Percentiles rank a stretch among this genome's conserved stretches.
phyloP scores from a whole-genome alignment of 495 filamentous ascomycete species.

The Podospora pseudoanserina region DNA sequence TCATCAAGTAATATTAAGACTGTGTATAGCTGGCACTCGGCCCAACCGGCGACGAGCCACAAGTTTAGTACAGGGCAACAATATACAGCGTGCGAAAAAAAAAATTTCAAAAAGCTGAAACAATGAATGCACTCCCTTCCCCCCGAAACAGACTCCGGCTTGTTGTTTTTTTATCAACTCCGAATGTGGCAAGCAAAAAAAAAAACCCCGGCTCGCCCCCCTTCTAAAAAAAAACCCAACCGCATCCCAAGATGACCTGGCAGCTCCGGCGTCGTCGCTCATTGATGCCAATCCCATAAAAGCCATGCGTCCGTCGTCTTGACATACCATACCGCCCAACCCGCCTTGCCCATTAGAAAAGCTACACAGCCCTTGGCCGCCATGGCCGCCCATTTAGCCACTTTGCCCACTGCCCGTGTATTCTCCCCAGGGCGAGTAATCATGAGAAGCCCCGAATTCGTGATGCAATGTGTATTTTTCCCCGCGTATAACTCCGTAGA shows the following conservation, averaged over 20 bases:
- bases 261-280: conserved; percentile 11
- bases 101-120: conserved; percentile 15
- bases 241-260: neutral
- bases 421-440: conserved; percentile 19
- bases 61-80: conserved; percentile 17
- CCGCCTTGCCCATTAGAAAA: neutral
- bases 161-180: neutral
- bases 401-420: conserved; percentile 6
- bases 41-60: neutral
- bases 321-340: conserved; percentile 18
- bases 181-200: neutral
- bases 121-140: neutral
- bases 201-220: neutral
- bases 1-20: conserved; percentile 18
- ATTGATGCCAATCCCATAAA: conserved; percentile 12
- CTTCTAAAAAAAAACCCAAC: neutral
- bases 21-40: conserved; percentile 10
- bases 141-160: neutral
- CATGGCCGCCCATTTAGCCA: conserved; percentile 6
- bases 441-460: conserved; percentile 26
- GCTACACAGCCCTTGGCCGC: neutral
- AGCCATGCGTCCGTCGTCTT: conserved; percentile 15
- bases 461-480: conserved; percentile 24
- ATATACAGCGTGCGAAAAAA: conserved; percentile 21
- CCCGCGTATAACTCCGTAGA: conserved; percentile 35